phyloP scores from a whole-genome alignment of 345 rosid genomes.

The Carallia brachiata region DNA sequence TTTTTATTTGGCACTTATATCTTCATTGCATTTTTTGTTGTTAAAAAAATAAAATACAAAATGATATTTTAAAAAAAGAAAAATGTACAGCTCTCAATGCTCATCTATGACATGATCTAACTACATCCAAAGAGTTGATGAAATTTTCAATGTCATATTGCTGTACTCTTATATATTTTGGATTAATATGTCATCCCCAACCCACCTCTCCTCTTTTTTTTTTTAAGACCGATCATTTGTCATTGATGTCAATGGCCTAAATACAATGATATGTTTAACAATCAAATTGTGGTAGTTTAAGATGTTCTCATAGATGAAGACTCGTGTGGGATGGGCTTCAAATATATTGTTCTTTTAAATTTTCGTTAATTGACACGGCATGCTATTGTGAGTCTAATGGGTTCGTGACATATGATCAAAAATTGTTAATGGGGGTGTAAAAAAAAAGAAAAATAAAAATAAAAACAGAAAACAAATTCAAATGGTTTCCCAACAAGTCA shows the following conservation, averaged over 20 bases:
- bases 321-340: no score
- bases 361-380: no score
- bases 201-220: not conserved
- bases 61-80: not conserved
- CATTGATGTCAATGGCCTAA: no score
- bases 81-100: not conserved
- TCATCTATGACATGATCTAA: not conserved
- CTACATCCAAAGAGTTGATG: not conserved
- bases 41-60: not conserved
- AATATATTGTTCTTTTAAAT: no score
- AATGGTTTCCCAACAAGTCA: slow-evolving; percentile 1
- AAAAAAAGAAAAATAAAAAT: not conserved
- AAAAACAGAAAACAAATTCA: no score
- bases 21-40: not conserved
- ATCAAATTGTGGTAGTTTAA: no score
- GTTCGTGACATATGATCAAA: not conserved
- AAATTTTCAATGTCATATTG: not conserved
- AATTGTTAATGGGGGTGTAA: not conserved
- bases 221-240: not conserved
- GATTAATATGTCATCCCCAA: not conserved
- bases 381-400: no score
- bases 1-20: not conserved
- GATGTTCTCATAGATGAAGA: no score
- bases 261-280: no score
- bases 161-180: not conserved